Evolutionary conservation across 2,329 filamentous ascomycete genomes (phyloP), one percentile per base, ranked within the genome.

Genomic region (Periconia digitata): DNA sequence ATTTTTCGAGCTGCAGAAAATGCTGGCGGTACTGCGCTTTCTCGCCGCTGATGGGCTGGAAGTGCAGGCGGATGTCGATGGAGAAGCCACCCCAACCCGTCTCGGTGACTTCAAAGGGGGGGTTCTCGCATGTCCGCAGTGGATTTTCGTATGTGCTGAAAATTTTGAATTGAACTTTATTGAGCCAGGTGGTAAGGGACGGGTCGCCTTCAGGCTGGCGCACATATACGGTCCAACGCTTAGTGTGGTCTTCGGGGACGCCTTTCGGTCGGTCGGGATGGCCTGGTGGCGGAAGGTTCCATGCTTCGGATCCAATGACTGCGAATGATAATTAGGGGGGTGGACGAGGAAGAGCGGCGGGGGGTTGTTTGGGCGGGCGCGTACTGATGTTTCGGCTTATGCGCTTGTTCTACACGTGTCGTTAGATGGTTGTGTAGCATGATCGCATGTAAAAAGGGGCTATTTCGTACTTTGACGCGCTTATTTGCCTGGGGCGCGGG

Each of bases 81-180:
- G 94, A 90, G 76, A 99, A 99, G 74, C 96, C 94, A 64, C 94
- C 94, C 89, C 95, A 99, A 41, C 94, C 94, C 0, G 94, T 97
- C 73, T 97, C 94, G 54, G 84, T 83, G 52, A 97, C 87, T 64
- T 90, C 79, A 64, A 96, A 99, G 10, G 78, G 91, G 65, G 89
- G 83, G 51, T 84, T 83, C 64, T 96, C 92, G 55, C 64, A 67
- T 24, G 64, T 95, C 60, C 94, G 87, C 18, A 94, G 82, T 48
- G 89, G 89, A 72, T 96, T 95, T 22, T 90, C 86, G 70, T 96
- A 97, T 8, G 92, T 96, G 72, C 97, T 92, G 78, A 96, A 92
- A 15, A 99, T 84, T 73, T 97, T 97, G 76, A 99, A 99, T 71
- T 96, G 92, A 1, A 99, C 92, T 63, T 95, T 92, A 49, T 92